Evolutionary conservation across 2,329 filamentous ascomycete species (phyloP).

Genomic region (Trichoderma pleuroti): DNA sequence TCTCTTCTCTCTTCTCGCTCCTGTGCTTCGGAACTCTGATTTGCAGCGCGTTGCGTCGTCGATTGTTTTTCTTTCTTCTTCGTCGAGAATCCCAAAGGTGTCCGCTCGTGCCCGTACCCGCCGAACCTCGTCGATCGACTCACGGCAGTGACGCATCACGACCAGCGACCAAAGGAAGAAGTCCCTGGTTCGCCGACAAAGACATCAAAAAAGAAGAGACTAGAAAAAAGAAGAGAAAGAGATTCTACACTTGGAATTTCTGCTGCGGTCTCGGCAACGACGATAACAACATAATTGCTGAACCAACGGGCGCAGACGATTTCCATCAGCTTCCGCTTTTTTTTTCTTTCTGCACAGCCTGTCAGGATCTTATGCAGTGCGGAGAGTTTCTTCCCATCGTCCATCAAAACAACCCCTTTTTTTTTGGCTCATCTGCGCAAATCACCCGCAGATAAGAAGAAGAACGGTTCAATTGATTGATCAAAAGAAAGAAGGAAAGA

Average conservation of each 20-base stretch:
- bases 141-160: conserved; percentile 14
- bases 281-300: background rate
- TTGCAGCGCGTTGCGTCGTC: conserved; percentile 15
- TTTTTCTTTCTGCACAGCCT: background rate
- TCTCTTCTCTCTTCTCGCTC: conserved; percentile 31
- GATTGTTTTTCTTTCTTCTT: background rate
- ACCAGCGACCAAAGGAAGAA: background rate
- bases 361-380: conserved; percentile 17
- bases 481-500: background rate
- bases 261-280: background rate
- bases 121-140: conserved; percentile 12
- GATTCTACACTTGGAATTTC: background rate
- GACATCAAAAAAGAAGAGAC: background rate
- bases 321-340: background rate
- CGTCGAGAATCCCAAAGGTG: background rate
- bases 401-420: background rate
- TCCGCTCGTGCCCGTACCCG: background rate
- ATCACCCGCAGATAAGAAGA: background rate
- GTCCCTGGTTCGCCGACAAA: conserved; percentile 10
- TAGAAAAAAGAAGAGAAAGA: background rate
- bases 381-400: conserved; percentile 15
- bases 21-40: conserved; percentile 21
- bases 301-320: background rate
- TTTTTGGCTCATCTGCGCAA: conserved; percentile 2
- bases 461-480: conserved; percentile 14